Percentiles rank a stretch among this genome's conserved stretches.
Evolutionary conservation across 1,284 basidiomycete species (phyloP).

Genomic region (Ustilago bromivora): DNA sequence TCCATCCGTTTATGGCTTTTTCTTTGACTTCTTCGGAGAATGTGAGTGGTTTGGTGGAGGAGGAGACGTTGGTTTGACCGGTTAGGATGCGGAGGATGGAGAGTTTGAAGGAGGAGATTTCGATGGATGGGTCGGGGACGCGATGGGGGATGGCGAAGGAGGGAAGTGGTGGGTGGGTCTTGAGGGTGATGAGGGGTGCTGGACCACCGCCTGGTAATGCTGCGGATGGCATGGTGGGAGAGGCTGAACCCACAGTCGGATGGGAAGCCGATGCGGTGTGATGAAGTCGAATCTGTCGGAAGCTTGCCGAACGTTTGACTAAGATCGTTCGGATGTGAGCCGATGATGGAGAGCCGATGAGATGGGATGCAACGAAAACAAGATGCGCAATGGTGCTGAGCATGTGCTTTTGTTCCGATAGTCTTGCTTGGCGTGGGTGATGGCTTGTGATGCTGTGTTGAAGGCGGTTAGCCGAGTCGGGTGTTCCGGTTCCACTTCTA

Average conservation of each 20-base stretch:
- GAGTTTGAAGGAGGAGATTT: slow-evolving; percentile 59
- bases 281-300: background rate
- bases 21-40: slow-evolving; percentile 66
- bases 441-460: background rate
- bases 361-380: background rate
- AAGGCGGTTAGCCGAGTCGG: background rate
- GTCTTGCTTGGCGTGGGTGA: background rate
- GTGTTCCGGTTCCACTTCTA: background rate
- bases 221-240: slow-evolving; percentile 33
- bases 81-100: slow-evolving; percentile 64
- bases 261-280: slow-evolving; percentile 3
- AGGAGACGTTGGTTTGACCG: slow-evolving; percentile 51
- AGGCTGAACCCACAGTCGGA: background rate
- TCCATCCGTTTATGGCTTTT: slow-evolving; percentile 66
- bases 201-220: slow-evolving; percentile 42
- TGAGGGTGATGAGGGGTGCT: slow-evolving; percentile 54
- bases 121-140: slow-evolving; percentile 54
- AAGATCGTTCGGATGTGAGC: background rate
- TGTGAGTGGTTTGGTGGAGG: slow-evolving; percentile 51
- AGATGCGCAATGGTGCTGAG: background rate
- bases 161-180: slow-evolving; percentile 61
- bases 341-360: background rate
- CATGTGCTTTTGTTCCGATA: background rate
- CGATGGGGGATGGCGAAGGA: slow-evolving; percentile 63
- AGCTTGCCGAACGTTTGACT: background rate